Evolutionary conservation across 2,329 filamentous ascomycete genomes (phyloP).

Genomic region (Clonostachys chloroleuca): DNA sequence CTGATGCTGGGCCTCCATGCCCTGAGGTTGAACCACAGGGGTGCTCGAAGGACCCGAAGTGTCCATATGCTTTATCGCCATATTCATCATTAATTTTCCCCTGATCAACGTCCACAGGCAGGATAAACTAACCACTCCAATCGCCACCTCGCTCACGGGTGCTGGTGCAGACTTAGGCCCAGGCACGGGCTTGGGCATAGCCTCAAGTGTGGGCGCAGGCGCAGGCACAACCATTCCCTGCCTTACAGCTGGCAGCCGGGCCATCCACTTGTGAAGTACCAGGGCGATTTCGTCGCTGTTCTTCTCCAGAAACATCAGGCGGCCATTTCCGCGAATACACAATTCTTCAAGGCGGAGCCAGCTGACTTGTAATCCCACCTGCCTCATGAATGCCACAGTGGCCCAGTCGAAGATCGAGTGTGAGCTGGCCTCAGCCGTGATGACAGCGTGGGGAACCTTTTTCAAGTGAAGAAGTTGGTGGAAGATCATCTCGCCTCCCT

Average conservation of each 20-base stretch:
- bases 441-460: conserved; percentile 39
- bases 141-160: no score
- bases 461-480: conserved; percentile 41
- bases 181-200: no score
- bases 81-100: no score
- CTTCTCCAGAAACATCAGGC: conserved; percentile 48
- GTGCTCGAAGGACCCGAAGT: no score
- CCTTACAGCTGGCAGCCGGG: not conserved
- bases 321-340: conserved; percentile 47
- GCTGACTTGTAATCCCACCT: conserved; percentile 41
- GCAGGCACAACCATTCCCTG: no score
- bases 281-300: conserved; percentile 40
- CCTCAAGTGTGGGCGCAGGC: no score
- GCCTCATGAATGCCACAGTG: conserved; percentile 43
- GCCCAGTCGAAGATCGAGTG: conserved; percentile 52
- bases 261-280: conserved; percentile 23
- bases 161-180: no score
- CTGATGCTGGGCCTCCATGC: no score
- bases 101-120: no score
- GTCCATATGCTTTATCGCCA: no score
- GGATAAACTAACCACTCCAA: no score
- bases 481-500: not conserved
- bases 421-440: conserved; percentile 48
- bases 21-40: no score
- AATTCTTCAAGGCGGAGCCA: conserved; percentile 36